Percentiles rank a stretch among this genome's conserved stretches.
phyloP scores from a whole-genome alignment of 352 stramenopile species.

The Salisapilia sapeloensis region DNA sequence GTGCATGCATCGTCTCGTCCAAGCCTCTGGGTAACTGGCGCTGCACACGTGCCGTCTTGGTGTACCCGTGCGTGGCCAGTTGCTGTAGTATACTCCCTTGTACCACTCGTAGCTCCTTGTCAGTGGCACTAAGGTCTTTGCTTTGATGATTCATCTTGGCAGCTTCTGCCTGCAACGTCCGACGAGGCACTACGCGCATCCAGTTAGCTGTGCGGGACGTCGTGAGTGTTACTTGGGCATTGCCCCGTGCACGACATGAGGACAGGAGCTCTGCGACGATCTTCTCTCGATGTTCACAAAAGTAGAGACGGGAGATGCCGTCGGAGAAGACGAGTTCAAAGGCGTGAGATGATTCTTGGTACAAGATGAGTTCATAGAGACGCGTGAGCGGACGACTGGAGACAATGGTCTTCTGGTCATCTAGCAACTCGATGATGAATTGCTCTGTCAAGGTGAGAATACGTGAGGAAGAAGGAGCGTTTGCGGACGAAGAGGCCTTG shows the following conservation, averaged over 20 bases:
- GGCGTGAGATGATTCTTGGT: constrained; percentile 30
- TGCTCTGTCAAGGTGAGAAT: constrained; percentile 51
- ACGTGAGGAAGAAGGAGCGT: constrained; percentile 13
- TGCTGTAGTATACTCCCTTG: constrained; percentile 48
- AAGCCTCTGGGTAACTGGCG: constrained; percentile 40
- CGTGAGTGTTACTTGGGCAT: constrained; percentile 44
- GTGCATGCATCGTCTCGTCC: constrained; percentile 55
- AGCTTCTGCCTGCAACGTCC: constrained; percentile 53
- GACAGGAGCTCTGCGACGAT: constrained; percentile 58
- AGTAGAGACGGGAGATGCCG: constrained; percentile 50
- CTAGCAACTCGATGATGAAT: constrained; percentile 45
- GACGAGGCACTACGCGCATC: constrained; percentile 54
- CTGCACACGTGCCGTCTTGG: constrained; percentile 44
- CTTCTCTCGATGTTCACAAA: constrained; percentile 41
- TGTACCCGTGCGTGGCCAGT: constrained; percentile 28
- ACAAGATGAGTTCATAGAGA: constrained; percentile 55
- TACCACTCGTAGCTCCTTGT: constrained; percentile 48
- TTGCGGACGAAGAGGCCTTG: constrained; percentile 25
- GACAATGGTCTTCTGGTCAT: constrained; percentile 25
- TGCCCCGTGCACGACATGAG: constrained; percentile 59
- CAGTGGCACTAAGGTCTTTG: constrained; percentile 26
- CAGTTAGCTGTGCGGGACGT: constrained; percentile 22
- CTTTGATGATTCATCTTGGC: constrained; percentile 15
- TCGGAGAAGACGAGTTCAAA: constrained; percentile 70
- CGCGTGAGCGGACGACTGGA: constrained; percentile 46